phyloP scores from a whole-genome alignment of 1,284 basidiomycete species.

The Leccinum pallidistipes region DNA sequence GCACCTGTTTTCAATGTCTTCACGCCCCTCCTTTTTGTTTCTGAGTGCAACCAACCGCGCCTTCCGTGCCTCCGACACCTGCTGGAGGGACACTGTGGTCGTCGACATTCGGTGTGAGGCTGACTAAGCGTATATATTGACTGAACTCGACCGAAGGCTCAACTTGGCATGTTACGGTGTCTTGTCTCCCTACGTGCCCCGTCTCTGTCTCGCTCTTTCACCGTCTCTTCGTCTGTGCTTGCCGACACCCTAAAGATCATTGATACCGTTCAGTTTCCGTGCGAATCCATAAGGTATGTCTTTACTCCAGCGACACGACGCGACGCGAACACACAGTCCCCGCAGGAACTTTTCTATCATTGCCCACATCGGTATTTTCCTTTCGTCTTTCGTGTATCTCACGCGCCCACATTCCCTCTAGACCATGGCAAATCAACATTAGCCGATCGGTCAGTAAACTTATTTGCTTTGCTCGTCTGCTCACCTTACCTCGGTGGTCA shows the following conservation, averaged over 20 bases:
- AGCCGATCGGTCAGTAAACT: constrained; percentile 68
- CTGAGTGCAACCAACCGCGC: constrained; percentile 81
- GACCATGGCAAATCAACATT: constrained; percentile 94
- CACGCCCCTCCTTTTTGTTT: constrained; percentile 71
- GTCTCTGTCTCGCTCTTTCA: constrained; percentile 30
- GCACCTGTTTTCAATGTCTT: constrained; percentile 33
- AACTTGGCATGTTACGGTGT: constrained; percentile 40
- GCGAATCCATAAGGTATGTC: constrained; percentile 71
- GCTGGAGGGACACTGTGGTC: constrained; percentile 72
- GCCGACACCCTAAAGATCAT: constrained; percentile 36
- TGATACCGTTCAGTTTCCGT: constrained; percentile 70
- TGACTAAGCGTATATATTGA: constrained; percentile 30
- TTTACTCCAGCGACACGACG: background rate
- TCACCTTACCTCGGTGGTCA: constrained; percentile 26
- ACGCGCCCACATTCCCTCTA: constrained; percentile 27
- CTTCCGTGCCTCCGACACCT: constrained; percentile 84
- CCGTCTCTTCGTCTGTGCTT: constrained; percentile 28
- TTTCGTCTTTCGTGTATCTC: background rate
- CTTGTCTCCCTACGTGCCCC: constrained; percentile 16
- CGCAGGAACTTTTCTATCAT: constrained; percentile 91
- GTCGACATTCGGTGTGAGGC: constrained; percentile 6
- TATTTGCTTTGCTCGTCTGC: background rate
- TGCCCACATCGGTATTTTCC: constrained; percentile 76
- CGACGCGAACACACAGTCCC: constrained; percentile 1
- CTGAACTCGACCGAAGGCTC: background rate